These are phyloP conservation scores for Cylindrotheca closterium DNA, from an alignment of 108 stramenopile species.

Conservation along the genomic window DNA sequence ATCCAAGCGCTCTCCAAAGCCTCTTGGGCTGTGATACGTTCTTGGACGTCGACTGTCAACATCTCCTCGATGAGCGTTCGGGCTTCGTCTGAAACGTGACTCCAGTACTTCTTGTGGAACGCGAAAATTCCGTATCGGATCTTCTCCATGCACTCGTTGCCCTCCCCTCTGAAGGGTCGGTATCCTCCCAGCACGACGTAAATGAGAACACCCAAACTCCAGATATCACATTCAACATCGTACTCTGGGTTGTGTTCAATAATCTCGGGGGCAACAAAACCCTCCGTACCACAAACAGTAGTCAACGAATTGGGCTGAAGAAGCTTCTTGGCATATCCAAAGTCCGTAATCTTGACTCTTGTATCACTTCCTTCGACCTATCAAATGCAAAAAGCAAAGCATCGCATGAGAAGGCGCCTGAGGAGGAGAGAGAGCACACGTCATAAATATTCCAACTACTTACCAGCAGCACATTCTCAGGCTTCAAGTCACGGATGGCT, in stretches of 20 bases:
- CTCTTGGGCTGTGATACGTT: constrained; percentile 56
- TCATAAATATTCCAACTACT: neutral
- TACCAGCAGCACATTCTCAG: constrained; percentile 81
- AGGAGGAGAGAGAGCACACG: neutral
- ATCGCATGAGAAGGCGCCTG: neutral
- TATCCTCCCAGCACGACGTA: constrained; percentile 95
- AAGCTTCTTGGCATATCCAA: constrained; percentile 91
- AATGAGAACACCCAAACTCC: constrained; percentile 93
- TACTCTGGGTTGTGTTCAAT: constrained; percentile 63
- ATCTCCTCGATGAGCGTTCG: constrained; percentile 49
- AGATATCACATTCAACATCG: constrained; percentile 87
- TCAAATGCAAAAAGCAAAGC: constrained; percentile 11
- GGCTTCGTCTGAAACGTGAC: constrained; percentile 39
- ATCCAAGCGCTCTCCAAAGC: constrained; percentile 44
- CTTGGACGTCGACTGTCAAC: constrained; percentile 47
- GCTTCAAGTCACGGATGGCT: constrained; percentile 85
- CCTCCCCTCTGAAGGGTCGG: constrained; percentile 77
- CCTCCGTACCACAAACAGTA: constrained; percentile 86
- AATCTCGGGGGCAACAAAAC: constrained; percentile 87
- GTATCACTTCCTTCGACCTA: constrained; percentile 72
- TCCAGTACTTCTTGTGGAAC: constrained; percentile 66
- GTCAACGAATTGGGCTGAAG: constrained; percentile 60
- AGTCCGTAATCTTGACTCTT: constrained; percentile 95
- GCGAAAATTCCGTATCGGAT: constrained; percentile 66
- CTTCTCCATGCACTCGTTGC: constrained; percentile 59